Base-by-base conservation (phyloP, 768 basidiomycete species). In the Candolleomyces eurysporus region DNA sequence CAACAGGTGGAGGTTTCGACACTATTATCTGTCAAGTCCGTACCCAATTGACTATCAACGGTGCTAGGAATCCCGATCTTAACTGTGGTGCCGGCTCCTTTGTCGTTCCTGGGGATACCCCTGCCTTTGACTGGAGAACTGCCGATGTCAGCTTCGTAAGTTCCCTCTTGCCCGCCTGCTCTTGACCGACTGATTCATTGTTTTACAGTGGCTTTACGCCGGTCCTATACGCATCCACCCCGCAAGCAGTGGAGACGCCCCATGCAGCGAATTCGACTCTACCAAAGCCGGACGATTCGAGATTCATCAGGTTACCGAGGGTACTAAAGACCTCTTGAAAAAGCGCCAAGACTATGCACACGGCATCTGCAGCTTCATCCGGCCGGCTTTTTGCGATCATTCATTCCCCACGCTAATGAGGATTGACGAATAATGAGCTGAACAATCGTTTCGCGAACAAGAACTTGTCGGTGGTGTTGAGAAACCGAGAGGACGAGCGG, bases 141-240 rank as follows among this genome's bases (percentile, higher is more conserved):
- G 83, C 79, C 2, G 76, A 66, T 73, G 68, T 49, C 66, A 73
- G 68, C 48, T 64, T 68, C 48, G 78, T 80, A 61, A 22, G 78
- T 71, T 3, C 11, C n/a, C n/a, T n/a, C n/a, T n/a, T n/a, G n/a
- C n/a, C n/a, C n/a, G n/a, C n/a, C n/a, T n/a, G n/a, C n/a, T n/a
- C n/a, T n/a, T n/a, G n/a, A n/a, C n/a, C n/a, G n/a, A n/a, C n/a
- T n/a, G n/a, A n/a, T n/a, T n/a, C 39, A 19, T n/a, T 40, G 17
- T 43, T 57, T 53, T 59, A 2, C 55, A 80, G 79, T 80, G 79
- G 79, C 76, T 76, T 21, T 78, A 90, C 65, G 75, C 75, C 17
- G 90, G 89, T 4, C 90, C 89, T 8, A 75, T 90, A 75, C 74
- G 91, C 73, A 90, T 87, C 39, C 92, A 92, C 69, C 81, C 92